Evolutionary conservation across 352 stramenopile species (phyloP), one percentile per base, ranked within the genome.

Genomic region (Phytopythium helicoides): DNA sequence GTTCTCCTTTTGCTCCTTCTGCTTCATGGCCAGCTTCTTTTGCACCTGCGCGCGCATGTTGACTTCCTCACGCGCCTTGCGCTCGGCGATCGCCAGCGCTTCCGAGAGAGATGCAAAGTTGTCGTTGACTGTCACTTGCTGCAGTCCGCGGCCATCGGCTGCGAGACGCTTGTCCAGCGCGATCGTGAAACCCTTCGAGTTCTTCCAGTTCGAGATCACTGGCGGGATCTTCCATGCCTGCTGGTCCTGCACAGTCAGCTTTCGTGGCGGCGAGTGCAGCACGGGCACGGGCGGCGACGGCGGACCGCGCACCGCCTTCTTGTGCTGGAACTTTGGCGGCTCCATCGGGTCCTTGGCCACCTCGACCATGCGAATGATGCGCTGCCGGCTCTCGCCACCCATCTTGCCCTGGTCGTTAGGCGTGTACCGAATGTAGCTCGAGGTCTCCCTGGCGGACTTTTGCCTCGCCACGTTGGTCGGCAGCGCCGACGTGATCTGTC

Each of bases 141-240:
- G 85, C 48, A 99, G 78, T 4, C 96, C 95, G 25, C 97, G 87
- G 31, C 97, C 97, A 73, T 99, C 97, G 15, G 97, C 97, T 0
- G 97, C 97, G 16, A 99, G 86, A 26, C 97, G 92, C 81, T 99
- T 99, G 74, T 99, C 97, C 35, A 99, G 73, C 22, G 97, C 96
- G 69, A 99, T 99, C 7, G 97, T 99, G 67, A 99, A 99, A 0
- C 97, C 97, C 44, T 96, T 94, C 0, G 92, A 91, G 81, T 99
- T 99, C 67, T 99, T 99, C 97, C 97, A 99, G 71, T 99, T 99
- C 28, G 95, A 99, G 57, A 99, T 98, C 64, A 96, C 98, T 12
- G 97, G 96, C 18, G 97, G 97, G 57, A 99, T 98, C 80, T 99
- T 99, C 97, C 97, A 99, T 57, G 89, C 90, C 68, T 98, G 85